phyloP scores from a whole-genome alignment of 176 grass and related monocot species.

The Areca catechu region DNA sequence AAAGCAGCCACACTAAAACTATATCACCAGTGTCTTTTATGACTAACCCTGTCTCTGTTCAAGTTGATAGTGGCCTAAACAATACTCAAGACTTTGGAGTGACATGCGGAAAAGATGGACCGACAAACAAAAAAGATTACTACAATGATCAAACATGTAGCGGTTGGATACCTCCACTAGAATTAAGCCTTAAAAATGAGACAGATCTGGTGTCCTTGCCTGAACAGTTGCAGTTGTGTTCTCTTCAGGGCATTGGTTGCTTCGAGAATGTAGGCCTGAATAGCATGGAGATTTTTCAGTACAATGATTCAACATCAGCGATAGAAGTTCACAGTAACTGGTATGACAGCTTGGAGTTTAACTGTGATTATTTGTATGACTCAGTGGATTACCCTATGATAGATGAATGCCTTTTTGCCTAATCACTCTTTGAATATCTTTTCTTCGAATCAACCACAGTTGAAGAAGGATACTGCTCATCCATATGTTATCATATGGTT shows the following conservation, averaged over 20 bases:
- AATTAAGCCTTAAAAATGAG: conserved; percentile 28
- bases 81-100: conserved; percentile 24
- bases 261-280: conserved; percentile 62
- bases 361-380: conserved; percentile 24
- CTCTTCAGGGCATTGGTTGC: conserved; percentile 52
- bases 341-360: conserved; percentile 53
- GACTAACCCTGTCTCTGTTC: conserved; percentile 54
- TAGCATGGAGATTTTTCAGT: conserved; percentile 62
- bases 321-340: conserved; percentile 61
- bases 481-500: conserved; percentile 12
- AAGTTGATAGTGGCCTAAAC: conserved; percentile 38
- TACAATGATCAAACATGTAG: conserved; percentile 30
- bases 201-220: conserved; percentile 45
- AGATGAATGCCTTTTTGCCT: conserved; percentile 85
- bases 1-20: conserved; percentile 19
- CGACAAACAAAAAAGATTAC: conserved; percentile 38
- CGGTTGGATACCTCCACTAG: conserved; percentile 14
- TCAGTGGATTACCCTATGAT: conserved; percentile 39
- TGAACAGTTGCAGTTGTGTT: conserved; percentile 44
- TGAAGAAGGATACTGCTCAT: conserved; percentile 31
- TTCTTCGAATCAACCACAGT: neutral
- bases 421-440: conserved; percentile 7
- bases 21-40: conserved; percentile 50
- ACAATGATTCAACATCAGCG: conserved; percentile 31
- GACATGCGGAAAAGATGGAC: conserved; percentile 33